phyloP scores from a whole-genome alignment of 179 eudicot species.

The Silene noctiflora region DNA sequence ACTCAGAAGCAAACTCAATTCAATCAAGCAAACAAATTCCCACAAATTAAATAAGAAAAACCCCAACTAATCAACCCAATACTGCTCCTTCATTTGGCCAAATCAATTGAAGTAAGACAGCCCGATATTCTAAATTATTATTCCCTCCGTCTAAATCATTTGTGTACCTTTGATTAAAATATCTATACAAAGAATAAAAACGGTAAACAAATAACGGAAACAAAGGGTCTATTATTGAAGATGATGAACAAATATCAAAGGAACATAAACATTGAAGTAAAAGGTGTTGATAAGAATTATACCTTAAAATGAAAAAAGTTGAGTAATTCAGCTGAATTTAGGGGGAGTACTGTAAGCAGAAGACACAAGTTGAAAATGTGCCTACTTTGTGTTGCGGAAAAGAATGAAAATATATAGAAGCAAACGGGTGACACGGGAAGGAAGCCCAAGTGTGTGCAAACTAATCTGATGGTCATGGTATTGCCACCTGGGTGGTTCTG shows the following conservation, averaged over 20 bases:
- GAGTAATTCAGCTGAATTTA: not conserved
- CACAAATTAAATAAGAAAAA: not conserved
- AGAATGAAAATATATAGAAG: constrained; percentile 25
- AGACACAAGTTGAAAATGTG: constrained; percentile 38
- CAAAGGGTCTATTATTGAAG: too few species aligned
- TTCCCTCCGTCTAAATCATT: not conserved
- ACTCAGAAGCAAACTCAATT: constrained; percentile 1
- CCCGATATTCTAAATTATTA: too few species aligned
- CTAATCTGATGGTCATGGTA: not conserved
- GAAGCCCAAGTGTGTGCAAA: not conserved
- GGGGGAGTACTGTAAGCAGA: not conserved
- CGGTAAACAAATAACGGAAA: not conserved
- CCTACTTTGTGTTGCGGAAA: constrained; percentile 23
- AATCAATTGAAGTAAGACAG: too few species aligned
- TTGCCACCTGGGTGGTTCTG: constrained; percentile 28
- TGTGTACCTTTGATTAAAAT: not conserved
- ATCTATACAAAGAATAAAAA: not conserved
- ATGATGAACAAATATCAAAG: too few species aligned
- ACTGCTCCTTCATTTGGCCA: not conserved
- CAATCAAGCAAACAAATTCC: not conserved
- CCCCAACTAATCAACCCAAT: not conserved
- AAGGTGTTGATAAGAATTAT: constrained; percentile 1
- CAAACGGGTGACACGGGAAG: not conserved
- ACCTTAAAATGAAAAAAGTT: constrained; percentile 16
- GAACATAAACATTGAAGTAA: not conserved